These are phyloP conservation scores for Posidonia australis DNA, from an alignment of 106 monocot genomes.

Conservation along the genomic window DNA sequence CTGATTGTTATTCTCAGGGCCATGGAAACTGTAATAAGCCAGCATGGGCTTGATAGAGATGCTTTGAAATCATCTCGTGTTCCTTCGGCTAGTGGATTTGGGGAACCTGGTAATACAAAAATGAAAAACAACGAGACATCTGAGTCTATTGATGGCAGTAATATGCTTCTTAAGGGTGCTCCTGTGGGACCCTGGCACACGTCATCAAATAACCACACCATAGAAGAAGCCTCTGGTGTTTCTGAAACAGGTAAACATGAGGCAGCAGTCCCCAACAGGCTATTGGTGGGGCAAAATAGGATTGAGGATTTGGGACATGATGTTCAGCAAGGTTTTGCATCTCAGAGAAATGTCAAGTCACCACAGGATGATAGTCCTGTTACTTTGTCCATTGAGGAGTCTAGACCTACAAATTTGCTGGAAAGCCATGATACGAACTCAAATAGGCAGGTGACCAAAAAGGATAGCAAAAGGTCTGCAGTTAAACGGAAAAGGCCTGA, in stretches of 20 bases:
- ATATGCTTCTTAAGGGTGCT: slow-evolving; percentile 25
- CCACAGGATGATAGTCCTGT: slow-evolving; percentile 63
- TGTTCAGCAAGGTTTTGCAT: slow-evolving; percentile 35
- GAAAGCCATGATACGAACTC: slow-evolving; percentile 61
- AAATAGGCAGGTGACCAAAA: slow-evolving; percentile 45
- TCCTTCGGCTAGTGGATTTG: slow-evolving; percentile 40
- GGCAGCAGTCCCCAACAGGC: slow-evolving; percentile 16
- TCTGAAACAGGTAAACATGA: slow-evolving; percentile 32
- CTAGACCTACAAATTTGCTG: slow-evolving; percentile 69
- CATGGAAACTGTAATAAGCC: slow-evolving; percentile 86
- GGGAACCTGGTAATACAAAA: slow-evolving; percentile 25
- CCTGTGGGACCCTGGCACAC: slow-evolving; percentile 45
- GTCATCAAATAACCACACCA: slow-evolving; percentile 34
- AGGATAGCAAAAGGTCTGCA: slow-evolving; percentile 35
- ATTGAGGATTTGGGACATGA: slow-evolving; percentile 31
- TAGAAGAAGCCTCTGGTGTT: slow-evolving; percentile 32
- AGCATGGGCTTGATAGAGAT: slow-evolving; percentile 88
- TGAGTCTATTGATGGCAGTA: slow-evolving; percentile 24
- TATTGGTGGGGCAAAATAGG: slow-evolving; percentile 20
- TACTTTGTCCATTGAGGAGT: slow-evolving; percentile 65
- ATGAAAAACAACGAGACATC: slow-evolving; percentile 36
- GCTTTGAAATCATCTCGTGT: slow-evolving; percentile 50
- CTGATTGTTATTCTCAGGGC: slow-evolving; percentile 36
- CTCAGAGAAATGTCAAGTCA: slow-evolving; percentile 56
- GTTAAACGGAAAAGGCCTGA: slow-evolving; percentile 79